Evolutionary conservation across 2,329 filamentous ascomycete genomes (phyloP).

Genomic region (Mycocentrospora acerina): DNA sequence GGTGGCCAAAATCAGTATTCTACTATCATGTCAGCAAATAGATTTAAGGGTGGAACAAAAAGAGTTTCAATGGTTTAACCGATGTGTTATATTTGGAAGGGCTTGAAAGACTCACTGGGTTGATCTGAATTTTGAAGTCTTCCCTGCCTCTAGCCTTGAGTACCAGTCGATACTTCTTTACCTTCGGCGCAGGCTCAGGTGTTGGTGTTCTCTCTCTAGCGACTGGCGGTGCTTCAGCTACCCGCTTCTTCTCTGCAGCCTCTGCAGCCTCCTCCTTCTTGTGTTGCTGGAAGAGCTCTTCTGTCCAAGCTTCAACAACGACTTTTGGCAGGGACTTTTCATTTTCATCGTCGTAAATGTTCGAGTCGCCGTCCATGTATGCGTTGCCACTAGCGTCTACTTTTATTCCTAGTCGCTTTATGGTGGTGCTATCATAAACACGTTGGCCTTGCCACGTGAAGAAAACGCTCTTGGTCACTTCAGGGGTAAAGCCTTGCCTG

Average conservation of each 20-base stretch:
- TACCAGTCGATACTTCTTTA: constrained; percentile 48
- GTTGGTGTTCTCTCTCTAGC: constrained; percentile 18
- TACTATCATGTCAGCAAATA: constrained; percentile 16
- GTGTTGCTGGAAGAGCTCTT: constrained; percentile 59
- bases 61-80: too few species aligned
- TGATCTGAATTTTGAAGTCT: constrained; percentile 55
- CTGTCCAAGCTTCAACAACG: constrained; percentile 77
- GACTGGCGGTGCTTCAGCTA: constrained; percentile 34
- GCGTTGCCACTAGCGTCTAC: constrained; percentile 45
- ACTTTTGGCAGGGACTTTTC: constrained; percentile 51
- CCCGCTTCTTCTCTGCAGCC: constrained; percentile 36
- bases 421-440: constrained; percentile 73
- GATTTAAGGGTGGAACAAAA: not conserved
- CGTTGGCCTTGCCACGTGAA: constrained; percentile 76
- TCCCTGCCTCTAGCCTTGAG: constrained; percentile 54
- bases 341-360: constrained; percentile 55
- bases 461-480: constrained; percentile 60
- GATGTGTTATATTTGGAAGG: not conserved
- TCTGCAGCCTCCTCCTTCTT: constrained; percentile 43
- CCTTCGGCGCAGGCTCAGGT: constrained; percentile 17
- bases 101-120: constrained; percentile 41
- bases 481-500: constrained; percentile 57
- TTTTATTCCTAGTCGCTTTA: constrained; percentile 49
- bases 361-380: constrained; percentile 43
- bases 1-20: constrained; percentile 33